phyloP scores from a whole-genome alignment of 2,329 filamentous ascomycete genomes.

The Mycogone perniciosa region DNA sequence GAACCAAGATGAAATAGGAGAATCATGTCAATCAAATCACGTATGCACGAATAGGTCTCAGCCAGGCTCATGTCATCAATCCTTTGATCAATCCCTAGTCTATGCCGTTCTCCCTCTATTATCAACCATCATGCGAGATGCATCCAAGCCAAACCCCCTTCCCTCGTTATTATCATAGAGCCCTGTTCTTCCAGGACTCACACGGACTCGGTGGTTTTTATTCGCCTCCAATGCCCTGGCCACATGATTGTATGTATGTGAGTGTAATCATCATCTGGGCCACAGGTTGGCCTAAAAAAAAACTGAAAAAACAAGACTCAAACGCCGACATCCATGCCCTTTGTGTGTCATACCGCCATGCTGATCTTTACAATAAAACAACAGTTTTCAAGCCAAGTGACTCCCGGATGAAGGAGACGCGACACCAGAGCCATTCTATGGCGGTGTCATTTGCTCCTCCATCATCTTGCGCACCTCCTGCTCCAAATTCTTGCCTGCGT shows the following conservation, averaged over 20 bases:
- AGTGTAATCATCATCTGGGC: too few relatives aligned
- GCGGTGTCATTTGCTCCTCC: slow-evolving; percentile 33
- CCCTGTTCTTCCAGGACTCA: not conserved
- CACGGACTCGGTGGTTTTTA: too few relatives aligned
- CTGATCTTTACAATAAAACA: not conserved
- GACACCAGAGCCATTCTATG: slow-evolving; percentile 24
- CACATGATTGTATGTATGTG: too few relatives aligned
- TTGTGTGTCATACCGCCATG: not conserved
- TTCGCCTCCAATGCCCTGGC: too few relatives aligned
- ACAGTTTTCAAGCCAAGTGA: not conserved
- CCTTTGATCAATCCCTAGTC: not conserved
- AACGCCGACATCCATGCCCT: not conserved
- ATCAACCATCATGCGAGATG: not conserved
- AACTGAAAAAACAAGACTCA: slow-evolving; percentile 3
- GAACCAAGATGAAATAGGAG: too few relatives aligned
- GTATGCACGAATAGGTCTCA: too few relatives aligned
- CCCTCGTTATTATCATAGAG: not conserved
- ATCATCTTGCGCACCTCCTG: slow-evolving; percentile 40
- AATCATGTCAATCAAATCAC: too few relatives aligned
- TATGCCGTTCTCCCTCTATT: not conserved
- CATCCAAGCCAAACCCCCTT: not conserved
- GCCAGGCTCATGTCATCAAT: not conserved
- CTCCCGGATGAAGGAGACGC: not conserved
- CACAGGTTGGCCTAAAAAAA: not conserved
- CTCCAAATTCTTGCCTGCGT: slow-evolving; percentile 33